Evolutionary conservation across 1,284 basidiomycete genomes (phyloP).

Genomic region (Earliella scabrosa): DNA sequence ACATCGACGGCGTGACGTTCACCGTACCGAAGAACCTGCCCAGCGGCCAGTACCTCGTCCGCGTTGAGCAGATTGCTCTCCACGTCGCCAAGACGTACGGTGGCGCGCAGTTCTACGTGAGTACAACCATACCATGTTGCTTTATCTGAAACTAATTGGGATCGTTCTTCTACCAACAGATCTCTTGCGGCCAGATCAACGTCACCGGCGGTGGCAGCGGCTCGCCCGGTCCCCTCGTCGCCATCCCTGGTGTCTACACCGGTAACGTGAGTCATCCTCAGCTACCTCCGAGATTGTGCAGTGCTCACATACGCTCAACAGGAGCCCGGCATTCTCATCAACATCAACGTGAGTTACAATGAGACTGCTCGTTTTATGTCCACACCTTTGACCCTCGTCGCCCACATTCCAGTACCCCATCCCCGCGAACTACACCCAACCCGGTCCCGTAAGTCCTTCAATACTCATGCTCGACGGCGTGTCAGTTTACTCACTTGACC

Average conservation of each 20-base stretch:
- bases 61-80: constrained; percentile 56
- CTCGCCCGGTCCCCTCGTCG: constrained; percentile 37
- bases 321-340: constrained; percentile 33
- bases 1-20: constrained; percentile 40
- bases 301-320: constrained; percentile 13
- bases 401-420: constrained; percentile 11
- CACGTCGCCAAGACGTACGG: constrained; percentile 46
- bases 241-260: constrained; percentile 42
- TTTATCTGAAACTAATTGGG: constrained; percentile 7
- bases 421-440: constrained; percentile 19
- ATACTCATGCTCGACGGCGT: no score
- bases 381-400: background rate
- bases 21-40: constrained; percentile 47
- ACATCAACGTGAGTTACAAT: constrained; percentile 31
- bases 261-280: constrained; percentile 23
- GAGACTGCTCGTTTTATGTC: constrained; percentile 8
- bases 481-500: background rate
- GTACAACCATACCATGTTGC: constrained; percentile 12
- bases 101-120: constrained; percentile 37
- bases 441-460: constrained; percentile 17
- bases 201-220: constrained; percentile 40
- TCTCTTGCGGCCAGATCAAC: constrained; percentile 34
- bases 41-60: constrained; percentile 49
- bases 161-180: constrained; percentile 21
- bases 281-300: no score